Base-by-base conservation (phyloP, 148 eudicot genomes). In the Rhododendron williamsianum region DNA sequence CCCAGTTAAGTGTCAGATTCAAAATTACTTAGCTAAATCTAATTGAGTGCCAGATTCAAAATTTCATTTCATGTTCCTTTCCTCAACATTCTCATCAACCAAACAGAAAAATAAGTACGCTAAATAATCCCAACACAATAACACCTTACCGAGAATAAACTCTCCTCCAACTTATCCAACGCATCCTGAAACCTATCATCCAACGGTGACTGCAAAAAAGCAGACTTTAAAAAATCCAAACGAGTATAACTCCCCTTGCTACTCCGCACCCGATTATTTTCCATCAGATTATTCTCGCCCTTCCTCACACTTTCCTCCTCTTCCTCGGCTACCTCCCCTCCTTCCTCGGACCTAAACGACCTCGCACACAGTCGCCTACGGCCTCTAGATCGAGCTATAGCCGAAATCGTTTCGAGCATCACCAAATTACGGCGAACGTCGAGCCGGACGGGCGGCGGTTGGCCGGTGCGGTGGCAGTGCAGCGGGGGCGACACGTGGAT, bases 301-400 rank as follows among this genome's bases (percentile, higher is more conserved):
- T 74, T 84, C 38, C 86, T 38, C 81, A 25, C 51, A 76, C 83
- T 43, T 23, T 58, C 43, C 88, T 3, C 60, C 12, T 73, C 78
- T 30, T 83, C 60, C 51, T 71, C 82, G 3, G 67, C 52, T 2
- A 18, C 85, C 19, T 79, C 83, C 27, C 73, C 81, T 76, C 71
- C 87, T 87, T 87, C 92, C 25, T 89, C 94, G 9, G 82, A 81
- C 91, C 92, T 95, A 83, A 94, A 93, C 16, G 94, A 90, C 89
- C 91, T 90, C 86, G 84, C 30, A 80, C 72, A 56, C 81, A 90
- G 73, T 45, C 90, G 79, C 27, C 88, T 82, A 7, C 91, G 86
- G 58, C 90, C 90, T 69, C 83, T 82, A 1, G 78, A 45, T n/a
- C 67, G 54, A 33, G 83, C 88, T 79, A 90, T 30, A n/a, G 85